Evolutionary conservation across 345 rosid genomes (phyloP), one percentile per base, ranked within the genome.

Genomic region (Trapa incisa): DNA sequence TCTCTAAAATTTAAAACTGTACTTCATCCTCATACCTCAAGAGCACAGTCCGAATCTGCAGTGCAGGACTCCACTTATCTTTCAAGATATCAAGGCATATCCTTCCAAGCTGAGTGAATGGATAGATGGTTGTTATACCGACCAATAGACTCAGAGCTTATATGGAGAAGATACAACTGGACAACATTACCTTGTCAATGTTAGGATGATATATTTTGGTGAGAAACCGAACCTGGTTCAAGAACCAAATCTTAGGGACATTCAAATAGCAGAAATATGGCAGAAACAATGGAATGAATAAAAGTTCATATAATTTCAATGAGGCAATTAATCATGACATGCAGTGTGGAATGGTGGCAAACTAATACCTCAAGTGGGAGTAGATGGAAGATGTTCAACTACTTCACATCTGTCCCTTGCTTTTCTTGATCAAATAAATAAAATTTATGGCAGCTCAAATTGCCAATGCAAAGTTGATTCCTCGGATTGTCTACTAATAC

Each of bases 51-150:
- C 99, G 83, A 61, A 94, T 94, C 84, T 94, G 99, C 56, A 94
- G 86, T 70, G 99, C 99, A 53, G 99, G 99, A 77, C 99, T 94
- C 99, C 99, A 94, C 70, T 94, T 94, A 81, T 94, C 99, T 70
- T 94, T 94, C 79, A 94, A 82, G 76, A 94, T 94, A 80, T 94
- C 99, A 41, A 94, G 97, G 85, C 99, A 94, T 65, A 94, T 94
- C 72, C 99, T 80, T 77, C 99, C 99, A 73, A 94, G 97, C 97
- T 94, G 76, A 74, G 72, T 53, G 2, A 60, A 47, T n/a, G 62
- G 70, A 65, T 22, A 50, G 65, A 45, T 11, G 69, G 57, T 57
- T 47, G 65, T 16, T 47, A 76, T 60, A 61, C n/a, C n/a, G n/a
- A 45, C 48, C 48, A 45, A 17, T 56, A 41, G 33, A 65, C 36